Conservation (phyloP, 768 basidiomycete species). For the Cyclocybe cylindracea region DNA sequence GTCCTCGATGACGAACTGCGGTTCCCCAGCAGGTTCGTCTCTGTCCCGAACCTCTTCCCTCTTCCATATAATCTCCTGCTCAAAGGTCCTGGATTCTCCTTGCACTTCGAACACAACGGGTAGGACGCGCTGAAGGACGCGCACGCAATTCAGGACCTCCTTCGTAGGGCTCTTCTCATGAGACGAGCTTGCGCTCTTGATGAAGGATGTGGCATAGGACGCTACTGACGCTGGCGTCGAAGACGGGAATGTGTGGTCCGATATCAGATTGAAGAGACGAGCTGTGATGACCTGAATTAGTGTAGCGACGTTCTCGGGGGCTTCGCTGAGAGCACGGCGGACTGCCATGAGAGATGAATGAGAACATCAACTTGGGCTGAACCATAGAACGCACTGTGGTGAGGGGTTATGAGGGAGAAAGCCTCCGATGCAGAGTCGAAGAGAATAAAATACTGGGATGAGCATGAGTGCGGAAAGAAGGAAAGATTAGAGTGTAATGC, state of each 20-base stretch:
- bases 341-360: slow-evolving; percentile 45
- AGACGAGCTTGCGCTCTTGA: slow-evolving; percentile 53
- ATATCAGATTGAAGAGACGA: slow-evolving; percentile 72
- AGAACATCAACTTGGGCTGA: slow-evolving; percentile 3
- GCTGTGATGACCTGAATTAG: slow-evolving; percentile 71
- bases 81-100: slow-evolving; percentile 71
- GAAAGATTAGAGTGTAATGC: slow-evolving; percentile 18
- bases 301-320: slow-evolving; percentile 86
- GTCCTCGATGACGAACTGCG: slow-evolving; percentile 91
- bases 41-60: slow-evolving; percentile 50
- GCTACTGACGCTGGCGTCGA: slow-evolving; percentile 54
- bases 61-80: slow-evolving; percentile 84
- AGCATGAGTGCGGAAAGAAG: not conserved
- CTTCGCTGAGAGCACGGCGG: slow-evolving; percentile 75
- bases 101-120: slow-evolving; percentile 88
- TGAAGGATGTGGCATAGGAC: slow-evolving; percentile 70
- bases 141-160: slow-evolving; percentile 90
- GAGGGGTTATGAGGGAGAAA: slow-evolving; percentile 83
- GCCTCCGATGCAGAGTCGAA: slow-evolving; percentile 93
- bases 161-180: slow-evolving; percentile 71
- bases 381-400: slow-evolving; percentile 64
- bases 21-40: slow-evolving; percentile 21
- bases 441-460: slow-evolving; percentile 68
- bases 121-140: slow-evolving; percentile 84
- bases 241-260: slow-evolving; percentile 80